phyloP scores from a whole-genome alignment of 2,329 filamentous ascomycete species.

The Talaromyces sp. region DNA sequence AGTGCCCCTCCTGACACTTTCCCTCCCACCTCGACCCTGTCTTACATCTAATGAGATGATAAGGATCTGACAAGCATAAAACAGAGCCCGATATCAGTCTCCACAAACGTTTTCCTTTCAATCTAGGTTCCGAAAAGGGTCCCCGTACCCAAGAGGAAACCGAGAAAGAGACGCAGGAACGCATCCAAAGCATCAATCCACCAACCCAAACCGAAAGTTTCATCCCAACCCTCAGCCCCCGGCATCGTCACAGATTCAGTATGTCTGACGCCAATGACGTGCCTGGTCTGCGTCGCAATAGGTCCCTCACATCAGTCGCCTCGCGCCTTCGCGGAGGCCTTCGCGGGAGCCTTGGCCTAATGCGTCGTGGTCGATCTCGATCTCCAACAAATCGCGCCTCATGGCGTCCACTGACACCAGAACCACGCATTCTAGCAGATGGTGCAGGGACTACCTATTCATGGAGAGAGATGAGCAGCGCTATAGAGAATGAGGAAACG shows the following conservation, averaged over 20 bases:
- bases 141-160: neutral
- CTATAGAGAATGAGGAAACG: too few relatives aligned
- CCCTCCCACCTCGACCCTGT: neutral
- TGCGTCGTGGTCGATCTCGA: constrained; percentile 6
- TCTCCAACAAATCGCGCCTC: neutral
- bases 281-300: constrained; percentile 7
- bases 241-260: constrained; percentile 9
- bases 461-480: too few relatives aligned
- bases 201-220: neutral
- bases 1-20: neutral
- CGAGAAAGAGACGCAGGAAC: neutral
- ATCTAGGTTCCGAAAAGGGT: constrained; percentile 17
- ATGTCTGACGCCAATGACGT: constrained; percentile 4
- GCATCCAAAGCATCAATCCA: neutral
- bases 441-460: too few relatives aligned
- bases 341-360: neutral
- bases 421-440: too few relatives aligned
- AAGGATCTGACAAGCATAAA: neutral
- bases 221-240: neutral
- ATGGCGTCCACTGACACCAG: too few relatives aligned
- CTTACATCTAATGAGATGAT: too few relatives aligned
- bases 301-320: neutral
- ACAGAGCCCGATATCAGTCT: constrained; percentile 20
- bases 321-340: constrained; percentile 8
- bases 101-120: constrained; percentile 31